These are phyloP conservation scores for Septoria linicola DNA, from an alignment of 2,329 filamentous ascomycete genomes.

Conservation along the genomic window DNA sequence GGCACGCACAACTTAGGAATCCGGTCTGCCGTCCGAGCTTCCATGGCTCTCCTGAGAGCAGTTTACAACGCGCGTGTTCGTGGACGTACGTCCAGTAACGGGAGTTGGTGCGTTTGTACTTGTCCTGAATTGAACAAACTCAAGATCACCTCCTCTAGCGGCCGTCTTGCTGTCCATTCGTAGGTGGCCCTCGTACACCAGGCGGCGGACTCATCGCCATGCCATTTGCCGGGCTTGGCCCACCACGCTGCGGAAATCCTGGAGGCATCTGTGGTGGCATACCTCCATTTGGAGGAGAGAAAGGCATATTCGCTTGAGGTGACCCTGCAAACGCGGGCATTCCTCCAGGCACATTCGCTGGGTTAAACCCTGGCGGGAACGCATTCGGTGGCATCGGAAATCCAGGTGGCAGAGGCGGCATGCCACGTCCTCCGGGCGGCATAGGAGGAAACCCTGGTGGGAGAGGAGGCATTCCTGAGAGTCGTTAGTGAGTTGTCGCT, in stretches of 20 bases:
- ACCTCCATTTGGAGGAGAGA: slow-evolving; percentile 37
- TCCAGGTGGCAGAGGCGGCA: slow-evolving; percentile 38
- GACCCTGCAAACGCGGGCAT: slow-evolving; percentile 33
- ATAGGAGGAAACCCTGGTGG: slow-evolving; percentile 28
- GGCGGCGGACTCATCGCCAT: slow-evolving; percentile 20
- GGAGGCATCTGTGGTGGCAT: slow-evolving; percentile 23
- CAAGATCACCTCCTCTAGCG: not conserved
- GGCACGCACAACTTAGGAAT: too few species aligned
- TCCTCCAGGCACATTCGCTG: slow-evolving; percentile 28
- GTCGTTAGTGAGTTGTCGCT: slow-evolving; percentile 6
- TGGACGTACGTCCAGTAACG: too few species aligned
- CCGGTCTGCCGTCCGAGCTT: too few species aligned
- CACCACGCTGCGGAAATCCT: slow-evolving; percentile 19
- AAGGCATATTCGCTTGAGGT: slow-evolving; percentile 28
- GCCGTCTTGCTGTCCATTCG: slow-evolving; percentile 16
- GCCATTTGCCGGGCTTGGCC: slow-evolving; percentile 22
- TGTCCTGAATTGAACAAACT: not conserved
- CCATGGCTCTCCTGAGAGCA: too few species aligned
- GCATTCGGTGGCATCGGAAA: slow-evolving; percentile 41
- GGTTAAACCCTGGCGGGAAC: slow-evolving; percentile 40
- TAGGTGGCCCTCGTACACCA: slow-evolving; percentile 24
- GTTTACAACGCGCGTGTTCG: too few species aligned
- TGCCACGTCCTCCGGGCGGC: slow-evolving; percentile 28
- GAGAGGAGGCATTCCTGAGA: slow-evolving; percentile 27
- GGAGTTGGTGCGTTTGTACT: not conserved